These are phyloP conservation scores for Ceratobasidium sp. DNA, from an alignment of 1,284 basidiomycete species.

Conservation along the genomic window DNA sequence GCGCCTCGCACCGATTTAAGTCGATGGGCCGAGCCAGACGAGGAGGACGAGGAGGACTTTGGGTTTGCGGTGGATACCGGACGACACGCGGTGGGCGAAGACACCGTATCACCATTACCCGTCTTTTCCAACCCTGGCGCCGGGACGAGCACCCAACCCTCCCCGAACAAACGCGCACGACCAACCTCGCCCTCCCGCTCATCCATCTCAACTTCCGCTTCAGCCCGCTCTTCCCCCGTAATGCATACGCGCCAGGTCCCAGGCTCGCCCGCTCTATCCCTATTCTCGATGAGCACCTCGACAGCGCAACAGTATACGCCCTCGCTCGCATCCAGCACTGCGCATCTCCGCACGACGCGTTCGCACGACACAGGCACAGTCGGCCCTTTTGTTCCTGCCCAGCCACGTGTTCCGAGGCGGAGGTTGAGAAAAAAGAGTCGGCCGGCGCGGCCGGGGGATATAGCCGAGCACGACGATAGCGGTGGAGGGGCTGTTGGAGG, in stretches of 20 bases:
- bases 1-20: conserved; percentile 16
- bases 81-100: conserved; percentile 4
- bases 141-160: conserved; percentile 1
- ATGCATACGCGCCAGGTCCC: conserved; percentile 41
- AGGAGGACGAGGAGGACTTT: conserved; percentile 40
- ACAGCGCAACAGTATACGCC: conserved; percentile 36
- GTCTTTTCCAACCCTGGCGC: conserved; percentile 13
- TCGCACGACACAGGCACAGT: conserved; percentile 4
- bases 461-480: conserved; percentile 27
- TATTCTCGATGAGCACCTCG: conserved; percentile 38
- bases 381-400: conserved; percentile 33
- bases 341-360: conserved; percentile 32
- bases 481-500: not conserved
- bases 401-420: conserved; percentile 28
- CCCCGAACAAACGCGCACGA: conserved; percentile 33
- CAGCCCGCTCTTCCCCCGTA: conserved; percentile 21
- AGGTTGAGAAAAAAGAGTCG: conserved; percentile 41
- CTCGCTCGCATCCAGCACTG: conserved; percentile 31
- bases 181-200: conserved; percentile 31
- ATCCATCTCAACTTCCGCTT: conserved; percentile 19
- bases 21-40: conserved; percentile 37
- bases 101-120: conserved; percentile 34
- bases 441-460: conserved; percentile 37
- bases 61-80: conserved; percentile 10
- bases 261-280: conserved; percentile 31